A percentile compares a stretch with the other conserved stretches of the same genome.
These are phyloP conservation scores for Phytophthora crassamura DNA, from an alignment of 352 stramenopile genomes.

Conservation along the genomic window DNA sequence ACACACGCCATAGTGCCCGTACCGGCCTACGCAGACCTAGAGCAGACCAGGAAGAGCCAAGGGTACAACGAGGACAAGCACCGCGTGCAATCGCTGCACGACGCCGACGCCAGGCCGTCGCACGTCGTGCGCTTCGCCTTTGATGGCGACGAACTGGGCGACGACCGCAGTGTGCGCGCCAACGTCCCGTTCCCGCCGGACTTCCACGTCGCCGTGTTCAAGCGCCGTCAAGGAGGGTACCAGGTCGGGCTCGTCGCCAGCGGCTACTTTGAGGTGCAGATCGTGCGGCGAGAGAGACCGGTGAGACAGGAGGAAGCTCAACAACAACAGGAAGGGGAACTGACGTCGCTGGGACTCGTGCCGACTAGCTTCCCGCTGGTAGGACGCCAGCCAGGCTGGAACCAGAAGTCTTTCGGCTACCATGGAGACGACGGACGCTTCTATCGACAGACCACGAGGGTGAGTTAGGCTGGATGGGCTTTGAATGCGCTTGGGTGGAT, in stretches of 20 bases:
- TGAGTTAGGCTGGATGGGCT: constrained; percentile 24
- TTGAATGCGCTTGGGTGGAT: neutral
- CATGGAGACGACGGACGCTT: constrained; percentile 82
- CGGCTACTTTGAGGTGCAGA: constrained; percentile 86
- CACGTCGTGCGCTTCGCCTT: constrained; percentile 60
- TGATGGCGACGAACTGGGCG: constrained; percentile 53
- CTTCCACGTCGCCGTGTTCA: constrained; percentile 65
- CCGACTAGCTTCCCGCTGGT: constrained; percentile 59
- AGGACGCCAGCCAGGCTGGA: constrained; percentile 76
- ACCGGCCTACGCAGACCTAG: constrained; percentile 67
- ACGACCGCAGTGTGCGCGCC: constrained; percentile 74
- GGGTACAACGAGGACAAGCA: constrained; percentile 50
- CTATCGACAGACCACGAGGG: constrained; percentile 59
- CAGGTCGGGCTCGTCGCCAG: constrained; percentile 60
- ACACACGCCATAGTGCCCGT: constrained; percentile 69
- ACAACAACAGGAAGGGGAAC: constrained; percentile 11
- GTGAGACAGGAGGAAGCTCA: neutral
- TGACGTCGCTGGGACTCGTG: constrained; percentile 69
- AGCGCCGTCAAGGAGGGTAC: constrained; percentile 37
- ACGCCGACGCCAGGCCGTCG: constrained; percentile 32
- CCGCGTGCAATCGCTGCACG: constrained; percentile 39
- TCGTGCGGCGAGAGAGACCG: constrained; percentile 36
- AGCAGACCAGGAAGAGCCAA: constrained; percentile 46
- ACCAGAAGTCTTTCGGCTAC: constrained; percentile 71
- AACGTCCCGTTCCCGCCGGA: constrained; percentile 73